Evolutionary conservation across 345 rosid species (phyloP), one percentile per base, ranked within the genome.

Genomic region (Salix purpurea): DNA sequence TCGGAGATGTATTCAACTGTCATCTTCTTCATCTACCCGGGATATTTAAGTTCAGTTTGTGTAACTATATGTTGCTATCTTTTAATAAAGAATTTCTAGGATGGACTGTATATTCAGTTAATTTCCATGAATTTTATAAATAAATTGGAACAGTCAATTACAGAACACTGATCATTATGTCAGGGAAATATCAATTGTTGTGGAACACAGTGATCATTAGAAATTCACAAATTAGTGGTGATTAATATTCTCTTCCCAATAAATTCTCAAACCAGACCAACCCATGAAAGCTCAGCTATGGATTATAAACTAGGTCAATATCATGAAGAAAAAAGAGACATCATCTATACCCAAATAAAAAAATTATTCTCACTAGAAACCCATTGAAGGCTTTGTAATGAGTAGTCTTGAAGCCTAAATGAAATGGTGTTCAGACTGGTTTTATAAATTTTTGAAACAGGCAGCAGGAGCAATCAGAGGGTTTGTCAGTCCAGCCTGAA

Each of bases 391-490:
- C 13, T 56, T 2, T 56, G n/a, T n/a, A n/a, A n/a, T 23, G 26
- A n/a, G 62, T 9, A 58, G 26, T 9, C 24, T 58, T 58, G 28
- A 58, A n/a, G 62, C 23, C 9, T 39, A 23, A n/a, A 36, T 21
- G 19, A 44, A 69, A 48, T 70, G 11, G 34, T 46, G 39, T n/a
- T 73, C 67, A 19, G 21, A 39, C 39, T 65, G 28, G 56, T 24
- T 64, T 28, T 73, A 16, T 60, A 16, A 46, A 8, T 23, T 74
- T 69, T 30, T 79, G 42, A 77, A 58, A 74, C 81, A 96, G 98
- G 80, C 94, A 91, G 66, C 87, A 88, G 50, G 90, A 89, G 73
- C 90, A 90, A 77, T 76, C 77, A 10, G 91, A 83, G 21, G 86
- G 87, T 24, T 72, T 85, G n/a, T 37, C 88, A 14, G 72, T 42